phyloP scores from a whole-genome alignment of 192 early-diverging fungal species.

The Entophlyctis helioformis region DNA sequence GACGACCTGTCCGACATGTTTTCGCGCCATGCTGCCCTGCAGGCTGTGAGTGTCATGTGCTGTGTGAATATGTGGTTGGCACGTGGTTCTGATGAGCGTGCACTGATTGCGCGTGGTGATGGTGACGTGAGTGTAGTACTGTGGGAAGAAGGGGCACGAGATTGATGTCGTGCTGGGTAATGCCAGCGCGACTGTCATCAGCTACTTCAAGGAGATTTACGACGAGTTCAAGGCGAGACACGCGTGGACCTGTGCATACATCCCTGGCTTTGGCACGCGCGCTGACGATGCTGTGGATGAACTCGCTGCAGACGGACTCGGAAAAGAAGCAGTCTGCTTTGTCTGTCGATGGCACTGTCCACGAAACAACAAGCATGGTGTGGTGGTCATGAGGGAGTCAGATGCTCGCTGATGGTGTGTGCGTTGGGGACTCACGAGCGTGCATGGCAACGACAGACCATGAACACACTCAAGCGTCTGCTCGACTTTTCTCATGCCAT shows the following conservation, averaged over 20 bases:
- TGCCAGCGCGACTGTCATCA: constrained; percentile 36
- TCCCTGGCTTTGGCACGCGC: no score
- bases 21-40: no score
- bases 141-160: constrained; percentile 29
- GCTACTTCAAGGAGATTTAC: constrained; percentile 53
- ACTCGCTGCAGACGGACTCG: no score
- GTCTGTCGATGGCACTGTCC: constrained; percentile 69
- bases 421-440: not conserved
- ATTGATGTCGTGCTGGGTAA: constrained; percentile 32
- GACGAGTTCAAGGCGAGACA: constrained; percentile 57
- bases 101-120: no score
- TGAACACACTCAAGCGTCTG: constrained; percentile 32
- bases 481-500: constrained; percentile 24
- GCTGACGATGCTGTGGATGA: no score
- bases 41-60: no score
- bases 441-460: constrained; percentile 7
- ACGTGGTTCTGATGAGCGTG: no score
- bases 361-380: constrained; percentile 71
- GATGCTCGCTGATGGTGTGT: not conserved
- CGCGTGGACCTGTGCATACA: no score
- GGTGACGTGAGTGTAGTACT: constrained; percentile 17
- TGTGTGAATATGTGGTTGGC: no score
- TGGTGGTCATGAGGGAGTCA: constrained; percentile 4
- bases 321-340: constrained; percentile 27
- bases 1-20: not conserved